These are phyloP conservation scores for Schizonepeta tenuifolia DNA, from an alignment of 257 asterid genomes.

Conservation along the genomic window DNA sequence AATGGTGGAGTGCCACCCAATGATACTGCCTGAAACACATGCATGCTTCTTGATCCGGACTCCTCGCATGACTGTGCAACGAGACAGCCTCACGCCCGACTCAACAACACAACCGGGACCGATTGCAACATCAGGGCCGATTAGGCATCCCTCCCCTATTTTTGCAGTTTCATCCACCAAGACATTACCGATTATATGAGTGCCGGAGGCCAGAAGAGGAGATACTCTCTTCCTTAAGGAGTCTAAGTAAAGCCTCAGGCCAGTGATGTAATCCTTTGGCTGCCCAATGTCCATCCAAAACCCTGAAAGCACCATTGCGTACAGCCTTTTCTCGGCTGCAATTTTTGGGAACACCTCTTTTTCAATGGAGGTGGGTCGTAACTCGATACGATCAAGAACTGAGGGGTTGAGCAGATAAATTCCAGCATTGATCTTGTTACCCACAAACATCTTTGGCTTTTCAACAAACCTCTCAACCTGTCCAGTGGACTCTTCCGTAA, in stretches of 20 bases:
- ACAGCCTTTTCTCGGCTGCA: conserved; percentile 65
- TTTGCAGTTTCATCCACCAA: conserved; percentile 74
- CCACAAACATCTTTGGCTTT: conserved; percentile 86
- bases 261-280: conserved; percentile 84
- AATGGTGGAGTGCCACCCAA: conserved; percentile 94
- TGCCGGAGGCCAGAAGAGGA: conserved; percentile 61
- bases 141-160: conserved; percentile 85
- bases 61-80: conserved; percentile 89
- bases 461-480: conserved; percentile 82
- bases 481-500: conserved; percentile 73
- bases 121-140: conserved; percentile 90
- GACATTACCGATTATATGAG: conserved; percentile 71
- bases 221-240: conserved; percentile 70
- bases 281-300: conserved; percentile 98
- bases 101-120: conserved; percentile 84
- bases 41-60: conserved; percentile 82
- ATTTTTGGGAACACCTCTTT: conserved; percentile 85
- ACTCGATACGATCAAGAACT: conserved; percentile 70
- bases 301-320: conserved; percentile 84
- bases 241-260: conserved; percentile 72
- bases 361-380: conserved; percentile 89
- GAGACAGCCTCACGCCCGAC: conserved; percentile 87
- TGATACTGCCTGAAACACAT: conserved; percentile 75
- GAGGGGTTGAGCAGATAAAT: conserved; percentile 81
- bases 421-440: conserved; percentile 94